Evolutionary conservation across 2,329 filamentous ascomycete genomes (phyloP).

Genomic region (Calonectria hongkongensis): DNA sequence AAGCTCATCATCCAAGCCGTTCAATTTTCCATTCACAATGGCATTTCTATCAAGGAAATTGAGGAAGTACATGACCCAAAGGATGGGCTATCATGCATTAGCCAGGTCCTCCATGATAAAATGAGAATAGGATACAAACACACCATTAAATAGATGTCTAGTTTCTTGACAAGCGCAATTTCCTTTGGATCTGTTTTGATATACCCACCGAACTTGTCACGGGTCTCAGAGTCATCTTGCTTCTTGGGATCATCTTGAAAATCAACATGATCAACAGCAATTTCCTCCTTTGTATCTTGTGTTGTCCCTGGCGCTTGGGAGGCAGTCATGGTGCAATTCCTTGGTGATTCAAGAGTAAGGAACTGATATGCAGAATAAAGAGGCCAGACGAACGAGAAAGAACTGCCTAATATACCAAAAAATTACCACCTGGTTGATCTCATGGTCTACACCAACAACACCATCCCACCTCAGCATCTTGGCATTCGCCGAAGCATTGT

Average conservation of each 20-base stretch:
- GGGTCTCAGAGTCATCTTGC: neutral
- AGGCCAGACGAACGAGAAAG: neutral
- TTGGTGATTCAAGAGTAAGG: neutral
- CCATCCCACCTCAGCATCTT: neutral
- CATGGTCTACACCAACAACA: neutral
- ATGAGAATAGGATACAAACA: no score
- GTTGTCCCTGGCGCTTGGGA: neutral
- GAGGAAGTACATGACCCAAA: constrained; percentile 64
- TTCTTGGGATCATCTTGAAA: constrained; percentile 15
- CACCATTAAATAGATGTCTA: constrained; percentile 15
- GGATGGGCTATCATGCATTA: constrained; percentile 53
- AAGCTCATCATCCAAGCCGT: constrained; percentile 72
- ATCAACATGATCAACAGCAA: constrained; percentile 25
- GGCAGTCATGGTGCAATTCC: neutral
- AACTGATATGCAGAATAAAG: neutral
- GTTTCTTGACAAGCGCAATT: constrained; percentile 6
- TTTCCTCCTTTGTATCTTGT: neutral
- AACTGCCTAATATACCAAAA: constrained; percentile 15
- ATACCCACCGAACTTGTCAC: constrained; percentile 48
- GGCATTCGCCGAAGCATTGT: neutral
- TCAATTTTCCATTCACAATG: constrained; percentile 74
- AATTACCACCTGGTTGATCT: neutral
- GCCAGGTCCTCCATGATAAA: neutral
- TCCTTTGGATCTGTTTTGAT: constrained; percentile 4
- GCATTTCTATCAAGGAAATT: constrained; percentile 71